Base-by-base conservation (phyloP, 768 basidiomycete species). In the Kwoniella botswanensis region DNA sequence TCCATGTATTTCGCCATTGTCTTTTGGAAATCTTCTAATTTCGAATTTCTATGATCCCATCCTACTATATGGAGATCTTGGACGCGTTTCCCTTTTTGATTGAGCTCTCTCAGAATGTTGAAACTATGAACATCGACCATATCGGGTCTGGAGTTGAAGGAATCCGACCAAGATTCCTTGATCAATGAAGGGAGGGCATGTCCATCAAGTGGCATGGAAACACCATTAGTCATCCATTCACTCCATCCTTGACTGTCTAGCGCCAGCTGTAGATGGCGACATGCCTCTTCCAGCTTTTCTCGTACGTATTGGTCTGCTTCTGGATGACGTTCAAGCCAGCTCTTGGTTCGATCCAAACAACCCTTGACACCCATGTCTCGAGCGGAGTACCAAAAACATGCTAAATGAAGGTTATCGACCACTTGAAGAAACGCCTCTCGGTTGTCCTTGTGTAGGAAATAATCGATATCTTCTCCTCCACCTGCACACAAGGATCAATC, bases 361-460 rank as follows among this genome's bases (percentile, higher is more conserved):
- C 52, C 72, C 0, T 43, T 68, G 21, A 61, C 61, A 18, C 67
- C 79, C 70, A 78, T 76, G 1, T 69, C 66, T 13, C 21, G 59
- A 17, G 75, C 68, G 4, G 77, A 73, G 54, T 74, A 78, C 81
- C 81, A 82, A 53, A 77, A 78, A 62, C 74, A 76, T 4, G 81
- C 77, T 18, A 78, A 64, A 59, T 76, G 77, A 3, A 82, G 67
- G 61, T 82, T 82, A 43, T 54, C 46, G 56, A 80, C 67, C n/a
- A 77, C 77, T 54, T 72, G 71, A 54, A 72, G 67, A 65, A 76
- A 68, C 4, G 70, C 29, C 10, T 71, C 63, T 9, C 57, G 43
- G 50, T 79, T 82, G 6, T 60, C 65, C 7, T 70, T 71, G 50
- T 77, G 73, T 1, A 82, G 70, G 54, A 82, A 74, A 63, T 79